Conservation (phyloP, 2,329 filamentous ascomycete species). For the Dothistroma pini region DNA sequence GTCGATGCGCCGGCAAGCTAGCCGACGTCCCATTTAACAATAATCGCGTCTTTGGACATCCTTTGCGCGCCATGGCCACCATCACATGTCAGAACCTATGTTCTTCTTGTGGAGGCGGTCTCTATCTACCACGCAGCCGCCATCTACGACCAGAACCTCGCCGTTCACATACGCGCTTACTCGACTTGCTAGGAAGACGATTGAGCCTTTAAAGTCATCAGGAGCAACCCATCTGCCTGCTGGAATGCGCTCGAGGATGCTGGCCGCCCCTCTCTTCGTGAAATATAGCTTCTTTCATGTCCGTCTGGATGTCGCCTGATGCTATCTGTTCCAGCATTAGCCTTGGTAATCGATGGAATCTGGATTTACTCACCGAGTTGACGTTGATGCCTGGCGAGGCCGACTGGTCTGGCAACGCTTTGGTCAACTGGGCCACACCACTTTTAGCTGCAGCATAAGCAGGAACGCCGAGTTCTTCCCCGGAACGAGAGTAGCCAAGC, state of each 20-base stretch:
- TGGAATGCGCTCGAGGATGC: slow-evolving; percentile 76
- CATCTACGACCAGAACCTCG: slow-evolving; percentile 78
- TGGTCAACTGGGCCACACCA: slow-evolving; percentile 77
- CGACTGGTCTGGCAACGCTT: slow-evolving; percentile 84
- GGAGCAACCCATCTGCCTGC: slow-evolving; percentile 77
- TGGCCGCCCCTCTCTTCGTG: slow-evolving; percentile 62
- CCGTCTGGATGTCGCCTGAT: slow-evolving; percentile 82
- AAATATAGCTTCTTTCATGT: slow-evolving; percentile 84
- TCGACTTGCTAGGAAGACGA: slow-evolving; percentile 70
- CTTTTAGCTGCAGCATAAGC: slow-evolving; percentile 84
- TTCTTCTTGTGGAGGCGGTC: no score
- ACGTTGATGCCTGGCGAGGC: slow-evolving; percentile 70
- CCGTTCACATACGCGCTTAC: slow-evolving; percentile 77
- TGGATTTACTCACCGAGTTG: slow-evolving; percentile 54
- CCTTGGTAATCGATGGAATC: neutral
- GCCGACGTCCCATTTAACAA: no score
- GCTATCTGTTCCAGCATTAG: slow-evolving; percentile 53
- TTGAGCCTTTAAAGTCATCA: slow-evolving; percentile 80
- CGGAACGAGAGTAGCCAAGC: slow-evolving; percentile 78
- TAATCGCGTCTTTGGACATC: no score
- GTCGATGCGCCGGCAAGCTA: no score
- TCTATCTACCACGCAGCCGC: no score
- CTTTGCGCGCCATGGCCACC: no score
- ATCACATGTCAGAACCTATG: no score
- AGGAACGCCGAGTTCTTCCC: slow-evolving; percentile 79